Evolutionary conservation across 306 rosid genomes (phyloP).

Genomic region (Cucurbita moschata): DNA sequence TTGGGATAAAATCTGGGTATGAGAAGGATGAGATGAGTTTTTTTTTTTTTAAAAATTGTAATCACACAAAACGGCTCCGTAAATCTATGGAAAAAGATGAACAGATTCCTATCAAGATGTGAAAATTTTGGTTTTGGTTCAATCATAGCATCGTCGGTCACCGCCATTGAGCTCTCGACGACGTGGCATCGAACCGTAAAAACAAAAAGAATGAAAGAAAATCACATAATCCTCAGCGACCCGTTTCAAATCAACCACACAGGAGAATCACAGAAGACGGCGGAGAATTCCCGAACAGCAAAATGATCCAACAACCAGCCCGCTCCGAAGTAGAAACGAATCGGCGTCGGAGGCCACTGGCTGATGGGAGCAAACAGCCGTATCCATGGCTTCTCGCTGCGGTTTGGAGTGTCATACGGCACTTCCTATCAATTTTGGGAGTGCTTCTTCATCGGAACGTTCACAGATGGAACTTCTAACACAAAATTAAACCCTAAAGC

Average conservation of each 20-base stretch:
- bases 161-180: conserved; percentile 37
- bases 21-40: no score
- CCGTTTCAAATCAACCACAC: conserved; percentile 70
- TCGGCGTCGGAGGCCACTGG: neutral
- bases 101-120: conserved; percentile 74
- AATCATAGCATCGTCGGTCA: conserved; percentile 71
- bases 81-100: conserved; percentile 16
- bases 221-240: conserved; percentile 48
- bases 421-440: conserved; percentile 86
- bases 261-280: neutral
- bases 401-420: conserved; percentile 84
- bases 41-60: conserved; percentile 15
- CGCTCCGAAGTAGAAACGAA: conserved; percentile 11
- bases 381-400: conserved; percentile 16
- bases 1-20: no score
- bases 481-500: neutral
- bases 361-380: conserved; percentile 16
- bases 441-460: conserved; percentile 50
- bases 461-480: neutral
- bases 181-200: conserved; percentile 54
- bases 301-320: neutral
- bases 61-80: conserved; percentile 78
- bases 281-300: conserved; percentile 17
- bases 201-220: fast-evolving
- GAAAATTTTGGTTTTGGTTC: conserved; percentile 40